Conservation (phyloP, 306 rosid genomes). For the Lathyrus tuberosus region DNA sequence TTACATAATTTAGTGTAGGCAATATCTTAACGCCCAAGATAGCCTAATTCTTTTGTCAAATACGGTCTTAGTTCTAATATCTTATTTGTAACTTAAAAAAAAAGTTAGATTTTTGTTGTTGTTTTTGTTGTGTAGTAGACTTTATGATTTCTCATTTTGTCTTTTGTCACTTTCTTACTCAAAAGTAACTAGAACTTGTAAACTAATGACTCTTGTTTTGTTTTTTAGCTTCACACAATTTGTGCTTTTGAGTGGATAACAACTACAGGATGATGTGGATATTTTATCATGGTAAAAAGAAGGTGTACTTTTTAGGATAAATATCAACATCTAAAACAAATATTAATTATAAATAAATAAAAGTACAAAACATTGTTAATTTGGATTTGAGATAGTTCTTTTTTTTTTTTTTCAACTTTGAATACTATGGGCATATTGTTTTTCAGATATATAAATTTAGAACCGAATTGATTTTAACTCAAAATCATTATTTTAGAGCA, state of each 20-base stretch:
- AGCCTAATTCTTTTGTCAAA: background rate
- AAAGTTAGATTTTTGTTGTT: background rate
- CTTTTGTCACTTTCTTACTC: slow-evolving; percentile 26
- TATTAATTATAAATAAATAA: background rate
- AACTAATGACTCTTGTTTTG: slow-evolving; percentile 15
- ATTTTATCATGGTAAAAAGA: slow-evolving; percentile 24
- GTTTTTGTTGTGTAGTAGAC: background rate
- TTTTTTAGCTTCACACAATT: slow-evolving; percentile 31
- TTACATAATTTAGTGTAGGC: background rate
- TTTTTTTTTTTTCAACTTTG: too few relatives aligned
- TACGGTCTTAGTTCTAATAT: background rate
- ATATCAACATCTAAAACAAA: background rate
- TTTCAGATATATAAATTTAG: too few relatives aligned
- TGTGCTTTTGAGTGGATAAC: slow-evolving; percentile 33
- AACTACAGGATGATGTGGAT: slow-evolving; percentile 27
- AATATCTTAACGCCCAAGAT: slow-evolving; percentile 37
- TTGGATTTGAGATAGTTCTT: background rate
- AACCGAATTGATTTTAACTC: too few relatives aligned
- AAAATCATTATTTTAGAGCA: too few relatives aligned
- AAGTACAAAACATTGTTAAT: background rate
- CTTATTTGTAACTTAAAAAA: too few relatives aligned
- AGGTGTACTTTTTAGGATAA: slow-evolving; percentile 31
- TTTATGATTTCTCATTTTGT: background rate
- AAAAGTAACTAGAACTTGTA: slow-evolving; percentile 18
- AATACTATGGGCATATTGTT: too few relatives aligned